Evolutionary conservation across 306 rosid genomes (phyloP), one percentile per base, ranked within the genome.

Genomic region (Cucurbita maxima): DNA sequence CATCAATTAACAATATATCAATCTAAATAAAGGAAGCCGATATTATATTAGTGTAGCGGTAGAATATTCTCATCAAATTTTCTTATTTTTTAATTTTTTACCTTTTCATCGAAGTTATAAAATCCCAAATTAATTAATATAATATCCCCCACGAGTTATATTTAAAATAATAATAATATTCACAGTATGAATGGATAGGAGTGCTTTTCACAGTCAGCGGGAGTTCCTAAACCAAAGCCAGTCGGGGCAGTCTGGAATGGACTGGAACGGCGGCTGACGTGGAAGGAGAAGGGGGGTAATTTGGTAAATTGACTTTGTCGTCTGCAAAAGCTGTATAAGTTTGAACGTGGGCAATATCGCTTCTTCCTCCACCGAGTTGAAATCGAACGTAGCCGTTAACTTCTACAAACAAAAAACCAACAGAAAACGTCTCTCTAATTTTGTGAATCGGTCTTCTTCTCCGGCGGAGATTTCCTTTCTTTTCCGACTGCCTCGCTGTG

Each of bases 321-420:
- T 34, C 74, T 34, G 44, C 20, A 41, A 22, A 25, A 51, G 59
- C 74, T 34, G 59, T 70, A 70, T 70, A 70, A 51, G 59, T 70
- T 70, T 51, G 34, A 70, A 70, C 43, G 25, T 5, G 22, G 16
- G 8, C 5, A 7, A 30, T 9, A 34, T 15, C 40, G 18, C 16
- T 70, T 34, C 59, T 30, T 70, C 59, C 57, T 70, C 56, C 74
- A 70, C 59, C 41, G 59, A 70, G 59, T 70, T 48, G 59, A 51
- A 70, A 70, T 53, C 47, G 10, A 18, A 70, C 74, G 58, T 70
- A 70, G 74, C 74, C 59, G 74, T 70, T 70, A 70, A 13, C 73
- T 37, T 40, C 36, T 64, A 10, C 36, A 43, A 43, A 48, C 1
- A 11, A 3, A 22, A 6, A 16, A 68, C 30, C 10, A 37, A 59